Base-by-base conservation (phyloP, 1,284 basidiomycete genomes). In the Ustilago lituana region DNA sequence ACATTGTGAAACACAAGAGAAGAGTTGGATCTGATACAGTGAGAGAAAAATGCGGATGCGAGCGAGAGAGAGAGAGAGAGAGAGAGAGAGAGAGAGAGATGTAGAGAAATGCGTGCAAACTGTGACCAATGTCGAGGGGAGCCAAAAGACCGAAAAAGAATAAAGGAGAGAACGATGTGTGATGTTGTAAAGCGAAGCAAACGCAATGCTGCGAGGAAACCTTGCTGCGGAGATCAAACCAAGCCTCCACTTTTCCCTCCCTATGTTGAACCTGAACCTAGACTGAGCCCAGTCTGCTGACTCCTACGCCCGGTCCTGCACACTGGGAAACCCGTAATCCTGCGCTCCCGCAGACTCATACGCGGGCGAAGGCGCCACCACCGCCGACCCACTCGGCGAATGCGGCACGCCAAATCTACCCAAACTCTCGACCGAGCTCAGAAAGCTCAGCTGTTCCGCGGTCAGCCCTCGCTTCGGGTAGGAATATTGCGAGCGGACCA, bases 381-480 rank as follows among this genome's bases (percentile, higher is more conserved):
- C 38, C 15, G 27, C 22, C n/a, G n/a, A n/a, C 4, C 19, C 29
- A 12, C 29, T 32, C 7, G 51, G 43, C 10, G 55, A 31, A 20
- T 32, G 29, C 2, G 60, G 40, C 4, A 73, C 44, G 1, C 63
- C 71, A 23, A 70, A 74, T n/a, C 63, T 14, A 23, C 71, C 67
- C 32, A 74, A 38, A 7, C 36, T 48, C 47, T 74, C 71, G 24
- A 66, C 67, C 29, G 67, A 74, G 48, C 59, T 66, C 24, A 74
- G 37, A 22, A 74, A 74, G 1, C 32, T 39, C 37, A 66, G 20
- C 56, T 74, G 71, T 20, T 74, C 39, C 5, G 62, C 36, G 5
- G 67, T 66, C 17, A 57, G 27, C 0, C 68, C 68, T 2, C 68
- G 46, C 12, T 63, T 72, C 4, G 68, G 68, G 7, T 56, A 63